Base-by-base conservation (phyloP, 306 rosid species). In the Trifolium dubium region DNA sequence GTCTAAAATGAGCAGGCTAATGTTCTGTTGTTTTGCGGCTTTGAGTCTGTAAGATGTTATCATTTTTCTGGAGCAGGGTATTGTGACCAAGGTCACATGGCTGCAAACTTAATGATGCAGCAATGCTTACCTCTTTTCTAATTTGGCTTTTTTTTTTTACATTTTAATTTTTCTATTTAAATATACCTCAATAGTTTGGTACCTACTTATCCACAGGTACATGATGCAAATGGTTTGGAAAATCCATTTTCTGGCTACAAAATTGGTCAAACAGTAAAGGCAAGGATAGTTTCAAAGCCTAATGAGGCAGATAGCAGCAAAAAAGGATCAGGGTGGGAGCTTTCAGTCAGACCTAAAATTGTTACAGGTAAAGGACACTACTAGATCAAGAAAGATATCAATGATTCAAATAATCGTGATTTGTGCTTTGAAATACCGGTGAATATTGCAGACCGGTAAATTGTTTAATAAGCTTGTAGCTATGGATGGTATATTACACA, bases 191-290 rank as follows among this genome's bases (percentile, higher is more conserved):
- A 40, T 68, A 13, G 41, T 46, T 81, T 66, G 53, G 58, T 69
- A 9, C 77, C 32, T 68, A 60, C 65, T 39, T 55, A 31, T 82
- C 78, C 51, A 30, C 90, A 93, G 98, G 84, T 91, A 72, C 74
- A 86, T 17, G 87, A 89, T 74, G 85, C 72, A 68, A 80, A 76
- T 74, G 72, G 18, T 75, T 31, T 73, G 74, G 96, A 87, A 87
- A 84, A 81, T 75, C 97, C 97, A 29, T 88, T 92, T 62, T 63
- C 86, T 76, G 47, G 80, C 75, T 87, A 84, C 79, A 88, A 80
- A 80, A 69, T 92, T 83, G 99, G 99, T 72, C 91, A 92, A 86
- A 87, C 85, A 14, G 89, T 92, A 78, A 84, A 74, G 4, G 92
- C 97, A 75, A 87, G 83, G 82, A 84, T 92, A 54, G 80, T 92